Conservation (phyloP, 108 stramenopile species). For the Aurantiochytrium sp. region DNA sequence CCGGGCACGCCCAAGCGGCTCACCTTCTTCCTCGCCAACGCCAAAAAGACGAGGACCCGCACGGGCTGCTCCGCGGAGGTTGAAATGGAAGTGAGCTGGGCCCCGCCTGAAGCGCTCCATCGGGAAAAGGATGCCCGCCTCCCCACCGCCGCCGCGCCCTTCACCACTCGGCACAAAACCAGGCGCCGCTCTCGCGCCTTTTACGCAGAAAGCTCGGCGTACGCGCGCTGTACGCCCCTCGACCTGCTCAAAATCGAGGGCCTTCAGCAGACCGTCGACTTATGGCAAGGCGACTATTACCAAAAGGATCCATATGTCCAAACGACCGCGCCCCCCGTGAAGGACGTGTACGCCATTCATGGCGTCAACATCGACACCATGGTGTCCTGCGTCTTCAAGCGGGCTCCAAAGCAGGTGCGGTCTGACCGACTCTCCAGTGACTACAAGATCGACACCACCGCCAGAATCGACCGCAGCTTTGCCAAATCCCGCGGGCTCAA, state of each 20-base stretch:
- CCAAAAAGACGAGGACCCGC: too few species aligned
- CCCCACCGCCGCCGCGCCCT: too few species aligned
- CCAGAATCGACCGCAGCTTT: not conserved
- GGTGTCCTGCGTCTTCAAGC: conserved; percentile 52
- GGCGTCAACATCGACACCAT: conserved; percentile 63
- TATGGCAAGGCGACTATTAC: conserved; percentile 34
- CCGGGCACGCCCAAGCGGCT: too few species aligned
- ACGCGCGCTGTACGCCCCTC: conserved; percentile 24
- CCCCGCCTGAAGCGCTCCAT: too few species aligned
- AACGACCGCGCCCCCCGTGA: conserved; percentile 55
- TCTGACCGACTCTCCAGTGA: not conserved
- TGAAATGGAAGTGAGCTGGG: too few species aligned
- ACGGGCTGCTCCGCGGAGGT: too few species aligned
- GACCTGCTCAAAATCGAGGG: conserved; percentile 45
- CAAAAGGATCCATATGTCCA: not conserved
- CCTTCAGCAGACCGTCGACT: conserved; percentile 22
- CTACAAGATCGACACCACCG: not conserved
- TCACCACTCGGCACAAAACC: too few species aligned
- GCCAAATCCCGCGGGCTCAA: not conserved
- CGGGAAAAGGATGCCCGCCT: too few species aligned
- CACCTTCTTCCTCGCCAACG: too few species aligned
- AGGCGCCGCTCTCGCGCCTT: not conserved
- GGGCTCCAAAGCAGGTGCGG: conserved; percentile 20
- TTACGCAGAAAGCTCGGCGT: not conserved
- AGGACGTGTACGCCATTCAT: conserved; percentile 58